These are phyloP conservation scores for Nemania bipapillata DNA, from an alignment of 2,329 filamentous ascomycete species.

Conservation along the genomic window DNA sequence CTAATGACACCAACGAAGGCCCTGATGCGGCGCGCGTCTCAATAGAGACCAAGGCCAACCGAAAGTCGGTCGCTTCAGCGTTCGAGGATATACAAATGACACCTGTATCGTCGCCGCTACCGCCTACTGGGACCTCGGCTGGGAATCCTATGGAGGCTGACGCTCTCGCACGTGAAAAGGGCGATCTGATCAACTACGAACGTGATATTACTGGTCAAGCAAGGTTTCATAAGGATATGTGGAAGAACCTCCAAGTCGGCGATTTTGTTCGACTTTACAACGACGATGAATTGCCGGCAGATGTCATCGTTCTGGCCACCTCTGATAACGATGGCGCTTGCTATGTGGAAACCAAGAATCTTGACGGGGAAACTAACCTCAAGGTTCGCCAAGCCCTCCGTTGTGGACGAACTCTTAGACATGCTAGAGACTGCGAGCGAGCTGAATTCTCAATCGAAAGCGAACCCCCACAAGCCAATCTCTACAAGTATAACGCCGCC, in stretches of 20 bases:
- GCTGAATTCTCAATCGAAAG: constrained; percentile 90
- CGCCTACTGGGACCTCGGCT: constrained; percentile 49
- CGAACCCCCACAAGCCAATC: constrained; percentile 88
- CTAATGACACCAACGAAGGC: constrained; percentile 62
- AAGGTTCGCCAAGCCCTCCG: constrained; percentile 93
- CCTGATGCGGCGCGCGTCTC: constrained; percentile 72
- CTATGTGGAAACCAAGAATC: constrained; percentile 97
- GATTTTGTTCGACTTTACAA: constrained; percentile 98
- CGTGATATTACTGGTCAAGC: constrained; percentile 74
- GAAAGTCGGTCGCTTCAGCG: constrained; percentile 64
- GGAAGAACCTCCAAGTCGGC: constrained; percentile 95
- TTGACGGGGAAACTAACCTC: constrained; percentile 97
- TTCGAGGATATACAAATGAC: constrained; percentile 92
- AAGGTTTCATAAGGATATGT: constrained; percentile 89
- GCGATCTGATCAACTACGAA: constrained; percentile 76
- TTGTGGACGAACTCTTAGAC: constrained; percentile 82
- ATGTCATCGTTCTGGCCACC: constrained; percentile 90
- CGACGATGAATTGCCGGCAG: constrained; percentile 92
- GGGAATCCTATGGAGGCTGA: constrained; percentile 43
- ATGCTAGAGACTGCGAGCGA: constrained; percentile 91
- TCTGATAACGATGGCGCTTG: constrained; percentile 94
- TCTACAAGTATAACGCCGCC: constrained; percentile 93
- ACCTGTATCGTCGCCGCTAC: constrained; percentile 84
- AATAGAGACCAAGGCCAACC: constrained; percentile 68
- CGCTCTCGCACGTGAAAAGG: constrained; percentile 60